Percentiles rank a stretch among this genome's conserved stretches.
Conservation (phyloP, 2,329 filamentous ascomycete genomes). For the Periconia sp. region DNA sequence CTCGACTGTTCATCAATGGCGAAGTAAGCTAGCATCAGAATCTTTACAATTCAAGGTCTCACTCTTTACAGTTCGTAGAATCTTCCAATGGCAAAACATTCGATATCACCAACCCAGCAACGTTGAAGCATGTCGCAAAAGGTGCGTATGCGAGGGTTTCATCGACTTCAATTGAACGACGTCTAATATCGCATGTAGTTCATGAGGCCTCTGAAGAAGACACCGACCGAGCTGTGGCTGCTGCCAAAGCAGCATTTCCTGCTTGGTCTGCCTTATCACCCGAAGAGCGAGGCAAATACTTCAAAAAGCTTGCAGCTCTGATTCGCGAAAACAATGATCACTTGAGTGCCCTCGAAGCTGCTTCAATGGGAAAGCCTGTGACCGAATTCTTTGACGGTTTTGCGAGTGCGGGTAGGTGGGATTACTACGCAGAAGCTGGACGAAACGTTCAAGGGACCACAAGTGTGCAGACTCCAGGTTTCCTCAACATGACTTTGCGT, state of each 20-base stretch:
- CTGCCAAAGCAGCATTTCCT: slow-evolving; percentile 67
- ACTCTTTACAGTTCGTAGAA: slow-evolving; percentile 28
- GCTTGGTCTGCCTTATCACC: slow-evolving; percentile 65
- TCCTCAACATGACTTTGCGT: slow-evolving; percentile 68
- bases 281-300: slow-evolving; percentile 27
- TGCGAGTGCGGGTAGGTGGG: slow-evolving; percentile 75
- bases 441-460: slow-evolving; percentile 82
- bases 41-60: slow-evolving; percentile 1
- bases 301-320: slow-evolving; percentile 68
- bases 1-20: slow-evolving; percentile 39
- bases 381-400: slow-evolving; percentile 78
- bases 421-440: slow-evolving; percentile 72
- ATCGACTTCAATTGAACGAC: neutral
- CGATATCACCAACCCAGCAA: slow-evolving; percentile 77
- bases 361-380: slow-evolving; percentile 84
- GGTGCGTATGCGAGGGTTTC: slow-evolving; percentile 52
- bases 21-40: slow-evolving; percentile 18
- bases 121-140: slow-evolving; percentile 78
- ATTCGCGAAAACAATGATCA: slow-evolving; percentile 82
- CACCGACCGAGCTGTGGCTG: slow-evolving; percentile 71
- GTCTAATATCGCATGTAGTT: slow-evolving; percentile 35
- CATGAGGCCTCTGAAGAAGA: slow-evolving; percentile 44
- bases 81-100: slow-evolving; percentile 46
- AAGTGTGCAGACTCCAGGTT: slow-evolving; percentile 51
- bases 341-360: slow-evolving; percentile 76